These are phyloP conservation scores for Marasmius fiardii DNA, from an alignment of 1,284 basidiomycete species.

Conservation along the genomic window DNA sequence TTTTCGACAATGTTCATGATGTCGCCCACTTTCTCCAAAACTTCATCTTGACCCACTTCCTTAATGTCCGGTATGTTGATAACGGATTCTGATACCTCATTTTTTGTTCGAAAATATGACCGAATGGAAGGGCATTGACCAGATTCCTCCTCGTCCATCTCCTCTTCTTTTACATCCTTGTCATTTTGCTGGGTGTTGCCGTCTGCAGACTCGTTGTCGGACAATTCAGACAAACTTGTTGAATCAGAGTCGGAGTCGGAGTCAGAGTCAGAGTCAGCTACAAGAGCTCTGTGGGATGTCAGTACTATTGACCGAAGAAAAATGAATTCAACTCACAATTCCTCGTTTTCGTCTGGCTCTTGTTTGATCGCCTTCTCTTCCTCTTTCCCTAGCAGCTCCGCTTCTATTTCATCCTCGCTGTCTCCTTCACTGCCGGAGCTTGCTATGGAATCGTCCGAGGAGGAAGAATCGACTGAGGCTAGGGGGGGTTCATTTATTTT, in stretches of 20 bases:
- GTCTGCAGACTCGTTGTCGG: constrained; percentile 9
- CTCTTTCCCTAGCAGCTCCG: constrained; percentile 36
- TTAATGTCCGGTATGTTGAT: constrained; percentile 55
- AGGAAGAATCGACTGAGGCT: background rate
- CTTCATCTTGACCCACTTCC: constrained; percentile 54
- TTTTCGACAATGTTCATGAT: constrained; percentile 70
- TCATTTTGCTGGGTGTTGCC: constrained; percentile 18
- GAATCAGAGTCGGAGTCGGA: constrained; percentile 24
- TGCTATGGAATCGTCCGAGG: constrained; percentile 37
- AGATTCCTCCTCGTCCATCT: constrained; percentile 49
- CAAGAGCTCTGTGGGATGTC: background rate
- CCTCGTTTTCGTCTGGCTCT: constrained; percentile 12
- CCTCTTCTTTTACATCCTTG: constrained; percentile 22
- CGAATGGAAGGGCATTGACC: constrained; percentile 34
- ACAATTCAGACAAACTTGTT: constrained; percentile 17
- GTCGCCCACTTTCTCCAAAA: constrained; percentile 70
- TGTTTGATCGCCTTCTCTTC: constrained; percentile 27
- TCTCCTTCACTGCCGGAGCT: constrained; percentile 48
- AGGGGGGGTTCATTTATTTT: constrained; percentile 5
- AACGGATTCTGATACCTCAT: constrained; percentile 52
- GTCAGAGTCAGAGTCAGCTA: constrained; percentile 36
- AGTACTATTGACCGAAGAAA: background rate
- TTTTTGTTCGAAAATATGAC: constrained; percentile 57
- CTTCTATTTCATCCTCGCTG: constrained; percentile 72
- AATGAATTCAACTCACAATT: constrained; percentile 18